phyloP scores from a whole-genome alignment of 2,329 filamentous ascomycete species.

The Colletotrichum sansevieriae region DNA sequence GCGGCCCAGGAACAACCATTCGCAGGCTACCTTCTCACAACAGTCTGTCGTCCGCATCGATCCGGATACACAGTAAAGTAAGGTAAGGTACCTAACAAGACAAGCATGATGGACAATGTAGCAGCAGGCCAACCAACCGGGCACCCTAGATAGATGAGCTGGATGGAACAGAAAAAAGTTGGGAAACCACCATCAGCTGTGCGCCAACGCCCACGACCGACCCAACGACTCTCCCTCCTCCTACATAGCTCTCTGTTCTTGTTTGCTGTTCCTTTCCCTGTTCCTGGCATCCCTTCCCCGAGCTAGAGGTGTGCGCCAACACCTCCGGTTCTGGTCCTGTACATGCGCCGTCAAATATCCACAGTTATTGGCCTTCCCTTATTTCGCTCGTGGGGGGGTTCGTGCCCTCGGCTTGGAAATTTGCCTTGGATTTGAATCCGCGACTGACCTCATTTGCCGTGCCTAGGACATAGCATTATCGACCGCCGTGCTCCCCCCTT shows the following conservation, averaged over 20 bases:
- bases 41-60: background rate
- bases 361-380: slow-evolving; percentile 15
- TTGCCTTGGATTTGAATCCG: slow-evolving; percentile 32
- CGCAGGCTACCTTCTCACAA: background rate
- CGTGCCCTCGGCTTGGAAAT: slow-evolving; percentile 21
- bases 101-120: background rate
- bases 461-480: slow-evolving; percentile 33
- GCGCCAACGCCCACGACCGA: background rate
- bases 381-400: slow-evolving; percentile 25
- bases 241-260: too few species aligned
- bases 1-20: slow-evolving; percentile 22
- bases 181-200: background rate
- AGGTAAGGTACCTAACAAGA: background rate
- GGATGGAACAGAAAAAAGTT: background rate
- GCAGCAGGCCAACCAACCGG: slow-evolving; percentile 3
- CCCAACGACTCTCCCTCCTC: background rate
- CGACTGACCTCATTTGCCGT: slow-evolving; percentile 40
- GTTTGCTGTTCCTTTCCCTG: background rate
- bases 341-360: slow-evolving; percentile 29
- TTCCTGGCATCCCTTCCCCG: background rate
- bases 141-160: background rate
- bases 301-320: slow-evolving; percentile 30
- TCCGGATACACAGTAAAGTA: background rate
- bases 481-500: slow-evolving; percentile 26
- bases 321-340: slow-evolving; percentile 19